Evolutionary conservation across 2,329 filamentous ascomycete genomes (phyloP).

Genomic region (Neopestalotiopsis sp.): DNA sequence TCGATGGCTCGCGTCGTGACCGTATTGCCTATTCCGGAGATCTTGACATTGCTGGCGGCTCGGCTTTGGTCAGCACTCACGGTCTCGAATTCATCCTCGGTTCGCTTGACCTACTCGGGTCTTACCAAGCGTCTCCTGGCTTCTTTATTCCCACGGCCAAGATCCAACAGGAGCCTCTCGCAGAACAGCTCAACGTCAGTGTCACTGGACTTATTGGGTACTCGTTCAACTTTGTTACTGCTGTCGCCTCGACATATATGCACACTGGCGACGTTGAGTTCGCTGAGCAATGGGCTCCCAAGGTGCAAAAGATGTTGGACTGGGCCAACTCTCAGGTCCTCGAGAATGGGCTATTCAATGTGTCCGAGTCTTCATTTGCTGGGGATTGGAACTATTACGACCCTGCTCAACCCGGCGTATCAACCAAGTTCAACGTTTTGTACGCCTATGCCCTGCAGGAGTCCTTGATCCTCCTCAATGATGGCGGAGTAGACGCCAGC

Average conservation of each 20-base stretch:
- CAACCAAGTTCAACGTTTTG: slow-evolving; percentile 37
- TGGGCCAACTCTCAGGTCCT: slow-evolving; percentile 37
- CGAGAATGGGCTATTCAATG: slow-evolving; percentile 31
- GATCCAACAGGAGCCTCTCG: slow-evolving; percentile 34
- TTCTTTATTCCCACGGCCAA: slow-evolving; percentile 39
- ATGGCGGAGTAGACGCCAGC: slow-evolving; percentile 25
- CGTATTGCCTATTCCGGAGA: slow-evolving; percentile 39
- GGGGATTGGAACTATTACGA: slow-evolving; percentile 43
- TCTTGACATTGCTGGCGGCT: slow-evolving; percentile 33
- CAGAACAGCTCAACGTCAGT: slow-evolving; percentile 25
- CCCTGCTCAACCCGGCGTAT: slow-evolving; percentile 32
- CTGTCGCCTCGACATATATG: slow-evolving; percentile 33
- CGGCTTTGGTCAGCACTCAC: slow-evolving; percentile 34
- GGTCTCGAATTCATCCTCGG: slow-evolving; percentile 31
- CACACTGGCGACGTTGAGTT: slow-evolving; percentile 33
- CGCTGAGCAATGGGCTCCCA: slow-evolving; percentile 33
- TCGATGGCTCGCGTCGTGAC: slow-evolving; percentile 41
- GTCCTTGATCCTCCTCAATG: slow-evolving; percentile 25
- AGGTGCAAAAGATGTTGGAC: slow-evolving; percentile 36
- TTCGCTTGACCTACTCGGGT: slow-evolving; percentile 33
- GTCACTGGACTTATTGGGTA: slow-evolving; percentile 40
- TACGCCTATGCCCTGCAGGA: slow-evolving; percentile 38
- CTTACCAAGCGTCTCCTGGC: slow-evolving; percentile 33
- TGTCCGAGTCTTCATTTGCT: slow-evolving; percentile 32
- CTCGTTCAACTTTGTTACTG: slow-evolving; percentile 36